Evolutionary conservation across 2,329 filamentous ascomycete genomes (phyloP), one percentile per base, ranked within the genome.

Genomic region (Xylaria multiplex): DNA sequence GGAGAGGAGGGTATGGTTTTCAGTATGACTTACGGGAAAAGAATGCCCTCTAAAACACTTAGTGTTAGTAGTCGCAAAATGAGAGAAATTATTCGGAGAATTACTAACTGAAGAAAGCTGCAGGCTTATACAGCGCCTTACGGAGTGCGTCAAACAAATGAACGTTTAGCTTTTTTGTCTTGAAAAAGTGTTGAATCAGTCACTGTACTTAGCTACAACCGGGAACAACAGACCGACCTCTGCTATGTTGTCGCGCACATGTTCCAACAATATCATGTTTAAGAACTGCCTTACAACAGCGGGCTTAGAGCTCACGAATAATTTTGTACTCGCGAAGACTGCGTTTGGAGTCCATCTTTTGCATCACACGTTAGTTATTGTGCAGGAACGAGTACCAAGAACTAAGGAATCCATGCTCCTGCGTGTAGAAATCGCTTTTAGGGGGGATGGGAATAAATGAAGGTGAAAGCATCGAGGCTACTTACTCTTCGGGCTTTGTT

Each of bases 141-240:
- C 97, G 97, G 64, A 99, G 83, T 0, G 93, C 88, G 74, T 96
- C 95, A 86, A 97, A 99, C 7, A 98, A 84, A 78, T 99, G 96
- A 0, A 97, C 91, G 75, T 97, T 97, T 64, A 99, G 85, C 78
- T 97, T 97, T 80, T 96, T 96, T 69, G 90, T 93, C 79, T 99
- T 24, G 5, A 49, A 37, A 49, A 37, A 16, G 19, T 6, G 3
- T 27, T 19, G 5, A 19, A n/a, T 65, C 22, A 62, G 59, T 45
- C 1, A 56, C 24, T 19, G 14, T 46, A 9, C 93, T 76, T 32
- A 11, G 27, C 8, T 3, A 58, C 13, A 3, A 24, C 16, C 1
- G 11, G 42, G 6, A 19, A 56, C 1, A 60, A 43, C 19, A 27
- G 6, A 60, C 65, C 45, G 7, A 69, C 67, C 59, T 69, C 69